Evolutionary conservation across 768 basidiomycete genomes (phyloP), one percentile per base, ranked within the genome.

Genomic region (Suillus plorans): DNA sequence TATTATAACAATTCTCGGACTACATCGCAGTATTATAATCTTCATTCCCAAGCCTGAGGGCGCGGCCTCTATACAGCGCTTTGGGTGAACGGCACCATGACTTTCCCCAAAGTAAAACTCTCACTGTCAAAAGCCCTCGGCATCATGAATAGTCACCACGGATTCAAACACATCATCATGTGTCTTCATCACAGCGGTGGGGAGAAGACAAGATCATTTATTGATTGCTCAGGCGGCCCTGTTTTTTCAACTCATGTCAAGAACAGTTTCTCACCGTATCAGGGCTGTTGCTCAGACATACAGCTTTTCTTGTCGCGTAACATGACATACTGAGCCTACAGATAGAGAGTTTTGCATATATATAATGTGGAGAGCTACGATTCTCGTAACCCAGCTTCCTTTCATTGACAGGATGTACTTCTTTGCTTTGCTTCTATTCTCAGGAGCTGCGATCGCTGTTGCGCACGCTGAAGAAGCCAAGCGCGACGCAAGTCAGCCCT

Each of bases 401-500:
- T 59, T 58, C 55, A 52, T 60, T 50, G 61, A 16, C 25, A 52
- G 57, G 34, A 69, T 69, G 68, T 53, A 41, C 34, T 16, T 63
- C 55, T 39, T 61, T 20, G 25, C 58, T 28, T n/a, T 60, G 13
- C 45, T 69, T 56, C n/a, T 65, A 5, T 22, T 66, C 5, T 61
- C 57, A 45, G 63, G 56, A 14, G 67, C 52, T 55, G 63, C 56
- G 31, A 61, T 64, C 10, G 31, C 31, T 31, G 22, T 60, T 22
- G 39, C 64, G 25, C 61, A 22, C 22, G 55, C 62, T 12, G 66
- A 62, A 12, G 53, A 34, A 28, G 49, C 62, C 36, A 66, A 64
- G 60, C 68, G 62, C 22, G 63, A 66, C 37, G 44, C 47, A 18
- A 67, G 64, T 42, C 52, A 63, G 63, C 59, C 68, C 5, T 65